These are phyloP conservation scores for Lavandula angustifolia DNA, from an alignment of 257 asterid genomes.

Conservation along the genomic window DNA sequence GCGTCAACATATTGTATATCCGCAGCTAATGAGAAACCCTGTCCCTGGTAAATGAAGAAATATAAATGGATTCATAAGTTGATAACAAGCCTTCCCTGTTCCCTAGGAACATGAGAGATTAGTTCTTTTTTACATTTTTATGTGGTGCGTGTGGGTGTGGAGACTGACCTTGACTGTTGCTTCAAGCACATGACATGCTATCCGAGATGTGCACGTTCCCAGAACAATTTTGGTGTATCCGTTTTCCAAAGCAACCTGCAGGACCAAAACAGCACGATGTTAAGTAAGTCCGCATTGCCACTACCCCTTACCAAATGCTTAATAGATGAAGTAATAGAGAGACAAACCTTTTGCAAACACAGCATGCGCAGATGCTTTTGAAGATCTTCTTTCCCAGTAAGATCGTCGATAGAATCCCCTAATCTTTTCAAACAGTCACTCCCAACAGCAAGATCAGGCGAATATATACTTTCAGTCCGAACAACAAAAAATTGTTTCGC, in stretches of 20 bases:
- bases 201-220: conserved; percentile 52
- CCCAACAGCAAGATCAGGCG: conserved; percentile 46
- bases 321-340: conserved; percentile 25
- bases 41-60: conserved; percentile 56
- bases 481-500: conserved; percentile 53
- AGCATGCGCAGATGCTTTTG: conserved; percentile 55
- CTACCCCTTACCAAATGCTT: conserved; percentile 18
- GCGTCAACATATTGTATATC: conserved; percentile 93
- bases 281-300: conserved; percentile 1
- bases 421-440: conserved; percentile 52
- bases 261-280: conserved; percentile 23
- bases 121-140: not conserved
- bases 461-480: conserved; percentile 60
- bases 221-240: conserved; percentile 81
- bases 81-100: conserved; percentile 13
- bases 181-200: conserved; percentile 91
- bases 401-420: conserved; percentile 51
- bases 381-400: conserved; percentile 82
- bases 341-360: conserved; percentile 75
- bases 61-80: conserved; percentile 5
- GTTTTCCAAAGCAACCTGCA: conserved; percentile 76
- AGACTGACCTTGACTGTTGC: conserved; percentile 82
- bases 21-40: conserved; percentile 87
- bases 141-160: not conserved
- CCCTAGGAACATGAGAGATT: not conserved